phyloP scores from a whole-genome alignment of 495 filamentous ascomycete species.

The Polyplosphaeria fusca region DNA sequence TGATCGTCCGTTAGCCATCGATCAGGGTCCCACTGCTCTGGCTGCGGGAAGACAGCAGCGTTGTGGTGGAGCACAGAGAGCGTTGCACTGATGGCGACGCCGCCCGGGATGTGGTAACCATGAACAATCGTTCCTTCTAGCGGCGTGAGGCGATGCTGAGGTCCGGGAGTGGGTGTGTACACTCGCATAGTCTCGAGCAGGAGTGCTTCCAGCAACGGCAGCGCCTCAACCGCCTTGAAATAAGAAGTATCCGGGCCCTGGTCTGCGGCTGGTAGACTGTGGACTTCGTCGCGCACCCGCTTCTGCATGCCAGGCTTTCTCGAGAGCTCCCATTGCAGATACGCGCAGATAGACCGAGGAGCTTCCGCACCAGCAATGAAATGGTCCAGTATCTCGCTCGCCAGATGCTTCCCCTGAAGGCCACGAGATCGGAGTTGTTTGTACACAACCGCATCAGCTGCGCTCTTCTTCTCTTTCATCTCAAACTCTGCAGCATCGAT shows the following conservation, averaged over 20 bases:
- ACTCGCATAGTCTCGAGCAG: constrained; percentile 6
- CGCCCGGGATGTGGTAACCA: constrained; percentile 12
- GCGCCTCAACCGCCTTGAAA: constrained; percentile 8
- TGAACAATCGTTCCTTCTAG: constrained; percentile 9
- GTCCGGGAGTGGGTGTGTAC: constrained; percentile 13
- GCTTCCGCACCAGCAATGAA: constrained; percentile 15
- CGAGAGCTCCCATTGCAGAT: constrained; percentile 15
- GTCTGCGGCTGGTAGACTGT: background rate
- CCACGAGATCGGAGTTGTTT: constrained; percentile 4
- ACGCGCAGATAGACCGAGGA: constrained; percentile 2
- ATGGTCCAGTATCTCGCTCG: constrained; percentile 18
- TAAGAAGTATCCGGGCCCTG: background rate
- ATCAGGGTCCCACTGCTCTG: constrained; percentile 11
- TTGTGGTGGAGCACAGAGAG: constrained; percentile 6
- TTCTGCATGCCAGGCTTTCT: background rate
- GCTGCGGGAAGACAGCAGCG: constrained; percentile 1
- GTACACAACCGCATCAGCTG: constrained; percentile 4
- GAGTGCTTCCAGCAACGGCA: constrained; percentile 12
- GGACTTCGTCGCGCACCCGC: constrained; percentile 1
- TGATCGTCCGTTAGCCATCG: constrained; percentile 7
- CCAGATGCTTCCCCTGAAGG: constrained; percentile 3
- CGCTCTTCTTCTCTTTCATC: background rate
- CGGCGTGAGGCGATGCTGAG: constrained; percentile 4
- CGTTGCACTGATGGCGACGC: constrained; percentile 3
- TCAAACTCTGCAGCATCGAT: background rate